Conservation (phyloP, 768 basidiomycete genomes). For the Lactarius trivialis region DNA sequence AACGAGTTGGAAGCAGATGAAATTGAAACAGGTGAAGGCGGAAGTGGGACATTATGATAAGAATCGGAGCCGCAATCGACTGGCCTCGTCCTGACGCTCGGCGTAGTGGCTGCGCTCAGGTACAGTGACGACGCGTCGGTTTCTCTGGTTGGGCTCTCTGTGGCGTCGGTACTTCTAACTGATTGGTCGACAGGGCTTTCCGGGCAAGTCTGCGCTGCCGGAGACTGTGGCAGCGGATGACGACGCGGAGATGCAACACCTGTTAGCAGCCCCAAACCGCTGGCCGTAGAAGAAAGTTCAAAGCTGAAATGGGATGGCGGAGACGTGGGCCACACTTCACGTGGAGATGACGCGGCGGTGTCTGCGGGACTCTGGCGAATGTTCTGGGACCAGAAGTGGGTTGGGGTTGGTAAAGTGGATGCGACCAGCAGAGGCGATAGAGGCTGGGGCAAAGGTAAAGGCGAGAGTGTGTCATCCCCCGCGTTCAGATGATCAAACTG, state of each 20-base stretch:
- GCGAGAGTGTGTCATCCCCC: neutral
- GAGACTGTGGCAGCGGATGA: neutral
- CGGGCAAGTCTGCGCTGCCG: neutral
- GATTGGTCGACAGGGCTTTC: neutral
- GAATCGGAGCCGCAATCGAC: neutral
- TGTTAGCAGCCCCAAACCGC: slow-evolving; percentile 3
- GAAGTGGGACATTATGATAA: neutral
- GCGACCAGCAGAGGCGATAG: neutral
- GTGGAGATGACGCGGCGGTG: neutral
- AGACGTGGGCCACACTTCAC: neutral
- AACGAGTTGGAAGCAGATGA: neutral
- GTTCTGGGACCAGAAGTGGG: neutral
- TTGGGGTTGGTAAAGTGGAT: neutral
- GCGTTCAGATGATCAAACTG: neutral
- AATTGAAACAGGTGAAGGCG: slow-evolving; percentile 3
- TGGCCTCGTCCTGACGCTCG: neutral
- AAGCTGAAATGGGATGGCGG: neutral
- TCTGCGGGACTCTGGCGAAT: neutral
- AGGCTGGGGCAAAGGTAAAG: neutral
- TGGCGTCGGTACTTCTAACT: neutral
- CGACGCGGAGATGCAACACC: neutral
- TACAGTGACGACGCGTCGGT: neutral
- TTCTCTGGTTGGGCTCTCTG: neutral
- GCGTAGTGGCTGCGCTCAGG: neutral
- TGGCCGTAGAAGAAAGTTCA: neutral